phyloP scores from a whole-genome alignment of 176 grass and related monocot species.

The Hordeum marinum region DNA sequence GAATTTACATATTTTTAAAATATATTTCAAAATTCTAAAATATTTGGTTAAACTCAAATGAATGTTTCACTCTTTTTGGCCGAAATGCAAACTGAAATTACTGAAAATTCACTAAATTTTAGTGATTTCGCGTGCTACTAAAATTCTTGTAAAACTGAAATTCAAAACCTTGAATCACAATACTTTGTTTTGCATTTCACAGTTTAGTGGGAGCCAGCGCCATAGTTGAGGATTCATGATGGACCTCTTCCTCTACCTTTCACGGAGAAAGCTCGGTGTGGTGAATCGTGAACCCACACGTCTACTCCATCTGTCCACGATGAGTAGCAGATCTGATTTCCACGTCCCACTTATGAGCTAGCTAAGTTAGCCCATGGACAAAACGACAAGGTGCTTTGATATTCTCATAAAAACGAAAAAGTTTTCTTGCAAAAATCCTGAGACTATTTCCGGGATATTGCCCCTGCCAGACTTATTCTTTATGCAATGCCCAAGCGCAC shows the following conservation, averaged over 20 bases:
- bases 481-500: background rate
- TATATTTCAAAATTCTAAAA: too few species aligned
- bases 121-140: too few species aligned
- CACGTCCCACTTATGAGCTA: background rate
- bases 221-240: background rate
- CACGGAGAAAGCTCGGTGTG: background rate
- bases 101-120: too few species aligned
- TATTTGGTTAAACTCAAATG: too few species aligned
- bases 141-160: too few species aligned
- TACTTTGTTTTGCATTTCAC: background rate
- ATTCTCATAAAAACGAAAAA: background rate
- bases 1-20: too few species aligned
- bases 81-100: too few species aligned
- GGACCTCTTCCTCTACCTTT: background rate
- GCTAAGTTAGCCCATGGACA: background rate
- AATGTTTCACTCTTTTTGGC: too few species aligned
- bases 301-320: background rate
- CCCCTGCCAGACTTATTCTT: background rate
- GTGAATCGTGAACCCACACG: background rate
- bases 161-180: too few species aligned
- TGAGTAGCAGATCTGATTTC: background rate
- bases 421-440: background rate
- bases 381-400: slow-evolving; percentile 17
- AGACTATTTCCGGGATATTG: background rate
- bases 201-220: background rate